Percentiles rank a stretch among this genome's conserved stretches.
Evolutionary conservation across 345 rosid genomes (phyloP).

Genomic region (Brassica cretica): DNA sequence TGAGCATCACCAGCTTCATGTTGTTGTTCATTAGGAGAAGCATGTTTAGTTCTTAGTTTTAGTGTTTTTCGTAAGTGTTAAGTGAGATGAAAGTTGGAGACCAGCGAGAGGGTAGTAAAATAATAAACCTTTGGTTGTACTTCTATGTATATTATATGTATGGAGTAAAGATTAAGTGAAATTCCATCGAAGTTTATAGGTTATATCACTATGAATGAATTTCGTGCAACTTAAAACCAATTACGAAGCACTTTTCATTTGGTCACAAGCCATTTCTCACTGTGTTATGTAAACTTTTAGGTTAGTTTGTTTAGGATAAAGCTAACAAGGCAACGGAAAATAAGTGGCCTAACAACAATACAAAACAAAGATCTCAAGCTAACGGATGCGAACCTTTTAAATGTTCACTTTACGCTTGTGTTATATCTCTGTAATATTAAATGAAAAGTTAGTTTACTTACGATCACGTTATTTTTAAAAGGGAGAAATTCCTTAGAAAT

Average conservation of each 20-base stretch:
- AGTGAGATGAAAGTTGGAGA: constrained; percentile 22
- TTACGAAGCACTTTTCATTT: not conserved
- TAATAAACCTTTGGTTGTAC: constrained; percentile 30
- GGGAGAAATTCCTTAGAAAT: too few relatives aligned
- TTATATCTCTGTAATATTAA: too few relatives aligned
- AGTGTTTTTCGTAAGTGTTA: constrained; percentile 24
- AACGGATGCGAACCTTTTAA: too few relatives aligned
- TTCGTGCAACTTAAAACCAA: not conserved
- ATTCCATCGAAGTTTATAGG: constrained; percentile 1
- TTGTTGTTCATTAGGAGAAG: constrained; percentile 36
- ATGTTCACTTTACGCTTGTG: too few relatives aligned
- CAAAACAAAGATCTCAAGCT: too few relatives aligned
- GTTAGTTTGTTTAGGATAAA: not conserved
- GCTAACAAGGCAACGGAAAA: constrained; percentile 4
- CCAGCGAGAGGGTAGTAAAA: constrained; percentile 27
- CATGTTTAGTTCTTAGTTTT: constrained; percentile 37
- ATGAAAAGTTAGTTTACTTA: too few relatives aligned
- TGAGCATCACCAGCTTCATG: constrained; percentile 16
- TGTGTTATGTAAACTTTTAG: not conserved
- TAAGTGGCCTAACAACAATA: constrained; percentile 4
- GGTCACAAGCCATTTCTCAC: not conserved
- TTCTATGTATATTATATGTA: constrained; percentile 19
- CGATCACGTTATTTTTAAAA: too few relatives aligned
- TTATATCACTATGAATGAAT: not conserved
- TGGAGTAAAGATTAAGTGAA: constrained; percentile 26